Conservation (phyloP, 2,329 filamentous ascomycete genomes). For the Celoporthe dispersa region DNA sequence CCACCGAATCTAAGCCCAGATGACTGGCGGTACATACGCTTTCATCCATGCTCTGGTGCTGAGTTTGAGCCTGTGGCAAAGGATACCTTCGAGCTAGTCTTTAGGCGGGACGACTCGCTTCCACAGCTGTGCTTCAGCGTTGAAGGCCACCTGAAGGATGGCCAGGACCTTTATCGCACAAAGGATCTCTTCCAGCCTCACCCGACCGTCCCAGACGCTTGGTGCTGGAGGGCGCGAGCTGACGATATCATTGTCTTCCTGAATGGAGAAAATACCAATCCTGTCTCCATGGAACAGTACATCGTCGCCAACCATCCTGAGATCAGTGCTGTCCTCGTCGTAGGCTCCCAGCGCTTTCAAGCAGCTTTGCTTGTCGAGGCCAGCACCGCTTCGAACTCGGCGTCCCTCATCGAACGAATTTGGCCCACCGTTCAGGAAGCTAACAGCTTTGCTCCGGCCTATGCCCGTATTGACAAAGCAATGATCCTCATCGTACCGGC, state of each 20-base stretch:
- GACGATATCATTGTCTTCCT: conserved; percentile 40
- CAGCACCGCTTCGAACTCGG: conserved; percentile 35
- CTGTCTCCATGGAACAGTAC: conserved; percentile 36
- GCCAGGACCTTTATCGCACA: no score
- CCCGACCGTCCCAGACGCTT: conserved; percentile 33
- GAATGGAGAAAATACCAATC: conserved; percentile 39
- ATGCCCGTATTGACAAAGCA: conserved; percentile 40
- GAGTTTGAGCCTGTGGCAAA: conserved; percentile 12
- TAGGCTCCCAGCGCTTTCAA: not conserved
- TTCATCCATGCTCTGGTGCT: conserved; percentile 15
- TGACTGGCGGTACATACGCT: conserved; percentile 25
- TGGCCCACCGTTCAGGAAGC: conserved; percentile 21
- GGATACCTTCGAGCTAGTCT: conserved; percentile 15
- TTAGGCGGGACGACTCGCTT: conserved; percentile 5
- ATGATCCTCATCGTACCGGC: conserved; percentile 47
- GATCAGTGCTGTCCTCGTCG: conserved; percentile 7
- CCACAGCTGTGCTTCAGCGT: conserved; percentile 13
- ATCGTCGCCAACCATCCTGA: conserved; percentile 26
- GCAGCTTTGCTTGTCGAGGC: conserved; percentile 44
- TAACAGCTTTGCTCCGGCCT: not conserved
- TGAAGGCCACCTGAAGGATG: no score
- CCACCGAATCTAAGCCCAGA: no score
- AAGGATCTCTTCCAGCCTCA: conserved; percentile 26
- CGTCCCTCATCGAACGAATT: conserved; percentile 24
- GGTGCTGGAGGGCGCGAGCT: conserved; percentile 36